Evolutionary conservation across 805 yeast species (phyloP).

Genomic region (Candida glaebosa): DNA sequence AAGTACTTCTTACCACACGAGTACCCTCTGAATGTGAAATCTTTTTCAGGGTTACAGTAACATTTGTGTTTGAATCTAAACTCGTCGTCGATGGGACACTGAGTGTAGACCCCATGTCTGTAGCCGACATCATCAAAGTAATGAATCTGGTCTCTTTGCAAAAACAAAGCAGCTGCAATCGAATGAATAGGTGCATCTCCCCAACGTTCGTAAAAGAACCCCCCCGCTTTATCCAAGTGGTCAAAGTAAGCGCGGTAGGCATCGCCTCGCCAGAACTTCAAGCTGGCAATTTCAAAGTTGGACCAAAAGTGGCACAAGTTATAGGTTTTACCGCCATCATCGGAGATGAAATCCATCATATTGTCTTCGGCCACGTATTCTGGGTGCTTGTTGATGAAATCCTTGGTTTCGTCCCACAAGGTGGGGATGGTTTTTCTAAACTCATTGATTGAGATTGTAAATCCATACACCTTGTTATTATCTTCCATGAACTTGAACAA

Average conservation of each 20-base stretch:
- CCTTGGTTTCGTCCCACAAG: conserved; percentile 71
- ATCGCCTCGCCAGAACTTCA: conserved; percentile 70
- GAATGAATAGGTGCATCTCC: conserved; percentile 92
- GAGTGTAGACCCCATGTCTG: conserved; percentile 74
- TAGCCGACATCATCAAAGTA: conserved; percentile 83
- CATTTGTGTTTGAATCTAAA: conserved; percentile 61
- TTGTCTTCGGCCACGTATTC: conserved; percentile 58
- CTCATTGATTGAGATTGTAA: conserved; percentile 77
- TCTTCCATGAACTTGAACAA: conserved; percentile 78
- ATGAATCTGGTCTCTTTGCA: conserved; percentile 66
- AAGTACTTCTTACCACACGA: conserved; percentile 68
- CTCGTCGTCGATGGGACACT: conserved; percentile 69
- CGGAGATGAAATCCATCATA: conserved; percentile 63
- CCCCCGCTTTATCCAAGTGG: conserved; percentile 71
- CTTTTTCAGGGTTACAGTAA: conserved; percentile 67
- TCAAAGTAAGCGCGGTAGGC: conserved; percentile 70
- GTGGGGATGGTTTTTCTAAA: conserved; percentile 82
- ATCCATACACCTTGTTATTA: conserved; percentile 75
- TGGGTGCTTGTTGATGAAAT: conserved; percentile 58
- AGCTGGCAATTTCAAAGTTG: conserved; percentile 74
- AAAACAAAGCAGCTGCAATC: conserved; percentile 75
- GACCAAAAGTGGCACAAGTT: conserved; percentile 90
- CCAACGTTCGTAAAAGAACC: conserved; percentile 88
- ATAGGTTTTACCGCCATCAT: conserved; percentile 63
- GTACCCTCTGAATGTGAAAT: conserved; percentile 73